A percentile compares a stretch with the other conserved stretches of the same genome.
phyloP scores from a whole-genome alignment of 1,284 basidiomycete genomes.

The Singerocomus rubriflavus region DNA sequence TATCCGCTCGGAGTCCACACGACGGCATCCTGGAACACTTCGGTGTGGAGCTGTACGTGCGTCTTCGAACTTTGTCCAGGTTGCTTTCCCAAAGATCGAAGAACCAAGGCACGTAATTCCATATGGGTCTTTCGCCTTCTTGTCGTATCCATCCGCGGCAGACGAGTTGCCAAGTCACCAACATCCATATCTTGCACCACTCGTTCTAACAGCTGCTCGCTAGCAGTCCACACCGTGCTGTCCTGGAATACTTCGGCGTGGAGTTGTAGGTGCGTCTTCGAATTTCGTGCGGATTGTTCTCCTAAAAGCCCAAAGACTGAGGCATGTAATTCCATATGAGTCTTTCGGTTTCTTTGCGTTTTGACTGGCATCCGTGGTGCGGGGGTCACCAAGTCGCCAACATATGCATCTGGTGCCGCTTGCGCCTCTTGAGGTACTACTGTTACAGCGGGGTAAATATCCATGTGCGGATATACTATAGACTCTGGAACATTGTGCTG shows the following conservation, averaged over 20 bases:
- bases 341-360: conserved; percentile 13
- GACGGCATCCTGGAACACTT: conserved; percentile 31
- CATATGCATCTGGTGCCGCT: neutral
- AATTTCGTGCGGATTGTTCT: conserved; percentile 3
- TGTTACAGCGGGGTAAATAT: conserved; percentile 31
- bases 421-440: neutral
- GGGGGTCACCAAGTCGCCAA: neutral
- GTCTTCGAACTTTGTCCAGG: conserved; percentile 18
- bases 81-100: conserved; percentile 8
- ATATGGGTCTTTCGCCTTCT: neutral
- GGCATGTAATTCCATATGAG: conserved; percentile 19
- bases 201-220: conserved; percentile 17
- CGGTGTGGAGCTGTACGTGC: conserved; percentile 32
- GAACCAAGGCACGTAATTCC: conserved; percentile 18
- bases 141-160: no score
- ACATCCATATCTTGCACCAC: conserved; percentile 10
- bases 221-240: conserved; percentile 31
- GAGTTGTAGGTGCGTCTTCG: conserved; percentile 31
- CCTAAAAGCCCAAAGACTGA: conserved; percentile 7
- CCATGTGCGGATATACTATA: conserved; percentile 36
- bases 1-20: conserved; percentile 34
- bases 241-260: conserved; percentile 35
- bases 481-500: conserved; percentile 25
- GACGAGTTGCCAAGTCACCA: no score
- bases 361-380: neutral